Evolutionary conservation across 441 rosid species (phyloP).

Genomic region (Monsonia emarginata): DNA sequence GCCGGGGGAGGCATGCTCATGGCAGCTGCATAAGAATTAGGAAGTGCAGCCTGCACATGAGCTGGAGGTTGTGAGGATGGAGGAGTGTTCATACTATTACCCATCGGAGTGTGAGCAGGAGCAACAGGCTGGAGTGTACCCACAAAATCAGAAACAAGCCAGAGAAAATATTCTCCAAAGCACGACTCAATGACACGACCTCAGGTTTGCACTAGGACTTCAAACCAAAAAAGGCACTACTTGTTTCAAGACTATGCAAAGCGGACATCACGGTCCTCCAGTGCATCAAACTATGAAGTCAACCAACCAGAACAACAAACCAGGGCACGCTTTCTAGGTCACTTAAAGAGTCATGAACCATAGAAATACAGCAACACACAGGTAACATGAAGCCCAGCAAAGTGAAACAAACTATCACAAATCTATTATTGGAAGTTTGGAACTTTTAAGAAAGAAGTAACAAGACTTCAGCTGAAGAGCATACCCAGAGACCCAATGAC

Average conservation of each 20-base stretch:
- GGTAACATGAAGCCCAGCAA: not conserved
- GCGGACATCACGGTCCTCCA: not conserved
- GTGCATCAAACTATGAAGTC: not conserved
- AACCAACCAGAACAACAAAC: not conserved
- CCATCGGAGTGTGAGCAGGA: conserved; percentile 17
- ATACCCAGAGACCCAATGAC: not conserved
- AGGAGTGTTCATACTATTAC: conserved; percentile 7
- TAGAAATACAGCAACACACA: not conserved
- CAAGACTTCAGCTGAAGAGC: not conserved
- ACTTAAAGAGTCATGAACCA: not conserved
- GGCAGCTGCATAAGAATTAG: not conserved
- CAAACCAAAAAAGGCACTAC: not conserved
- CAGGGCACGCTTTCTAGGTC: not conserved
- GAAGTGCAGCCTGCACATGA: conserved; percentile 11
- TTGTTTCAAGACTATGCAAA: not conserved
- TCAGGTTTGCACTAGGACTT: not conserved
- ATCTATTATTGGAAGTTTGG: not conserved
- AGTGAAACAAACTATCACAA: no score
- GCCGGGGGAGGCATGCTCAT: conserved; percentile 10
- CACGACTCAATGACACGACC: not conserved
- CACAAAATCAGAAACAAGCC: not conserved
- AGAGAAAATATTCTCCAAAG: not conserved
- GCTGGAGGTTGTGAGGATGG: conserved; percentile 6
- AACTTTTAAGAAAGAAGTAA: not conserved
- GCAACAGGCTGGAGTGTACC: not conserved